phyloP scores from a whole-genome alignment of 2,329 filamentous ascomycete genomes.

The Colletotrichum orchidophilum region DNA sequence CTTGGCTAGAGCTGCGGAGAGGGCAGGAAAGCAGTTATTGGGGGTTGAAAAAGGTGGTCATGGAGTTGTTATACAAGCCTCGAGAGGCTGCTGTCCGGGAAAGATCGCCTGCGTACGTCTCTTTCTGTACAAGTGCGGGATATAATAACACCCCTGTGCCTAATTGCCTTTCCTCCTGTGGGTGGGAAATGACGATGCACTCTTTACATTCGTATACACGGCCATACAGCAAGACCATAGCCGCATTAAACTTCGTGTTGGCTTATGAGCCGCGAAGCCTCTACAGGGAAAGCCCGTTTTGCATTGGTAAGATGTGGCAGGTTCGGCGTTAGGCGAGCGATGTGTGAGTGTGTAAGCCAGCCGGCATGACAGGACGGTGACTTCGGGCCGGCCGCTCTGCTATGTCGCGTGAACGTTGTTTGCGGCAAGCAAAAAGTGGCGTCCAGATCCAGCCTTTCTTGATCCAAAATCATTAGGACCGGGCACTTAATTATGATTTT shows the following conservation, averaged over 20 bases:
- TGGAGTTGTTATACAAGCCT: background rate
- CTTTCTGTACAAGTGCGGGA: background rate
- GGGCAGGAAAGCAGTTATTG: background rate
- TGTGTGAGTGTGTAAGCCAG: background rate
- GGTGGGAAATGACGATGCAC: background rate
- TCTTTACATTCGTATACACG: background rate
- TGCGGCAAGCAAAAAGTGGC: background rate
- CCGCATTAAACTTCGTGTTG: background rate
- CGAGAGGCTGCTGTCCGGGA: background rate
- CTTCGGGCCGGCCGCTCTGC: background rate
- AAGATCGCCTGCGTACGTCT: background rate
- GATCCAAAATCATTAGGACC: background rate
- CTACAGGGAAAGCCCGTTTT: background rate
- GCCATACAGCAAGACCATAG: background rate
- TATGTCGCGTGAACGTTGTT: background rate
- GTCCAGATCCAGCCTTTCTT: background rate
- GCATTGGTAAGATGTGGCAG: background rate
- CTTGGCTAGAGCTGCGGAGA: background rate
- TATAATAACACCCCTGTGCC: background rate
- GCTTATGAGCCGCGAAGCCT: background rate
- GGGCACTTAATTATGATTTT: background rate
- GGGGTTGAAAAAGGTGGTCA: background rate
- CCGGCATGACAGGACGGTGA: background rate
- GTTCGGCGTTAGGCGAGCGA: background rate
- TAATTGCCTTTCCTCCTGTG: too few relatives aligned